phyloP scores from a whole-genome alignment of 345 rosid species.

The Toxicodendron radicans region DNA sequence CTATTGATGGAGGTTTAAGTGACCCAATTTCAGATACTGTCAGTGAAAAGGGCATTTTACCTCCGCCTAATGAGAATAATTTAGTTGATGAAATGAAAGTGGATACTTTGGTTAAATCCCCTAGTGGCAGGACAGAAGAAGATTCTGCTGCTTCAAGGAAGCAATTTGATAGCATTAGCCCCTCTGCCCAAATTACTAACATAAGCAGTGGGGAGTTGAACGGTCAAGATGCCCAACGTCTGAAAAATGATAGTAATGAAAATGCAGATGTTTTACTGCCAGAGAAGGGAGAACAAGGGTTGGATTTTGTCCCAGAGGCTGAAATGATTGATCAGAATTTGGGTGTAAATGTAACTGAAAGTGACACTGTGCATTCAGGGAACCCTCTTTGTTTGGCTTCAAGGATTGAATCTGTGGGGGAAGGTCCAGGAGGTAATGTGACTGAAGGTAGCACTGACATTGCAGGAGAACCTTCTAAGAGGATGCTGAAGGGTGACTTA shows the following conservation, averaged over 20 bases:
- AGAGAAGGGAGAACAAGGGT: constrained; percentile 17
- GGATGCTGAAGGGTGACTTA: constrained; percentile 26
- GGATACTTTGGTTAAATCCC: constrained; percentile 30
- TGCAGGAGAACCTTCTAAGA: constrained; percentile 31
- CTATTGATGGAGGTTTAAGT: constrained; percentile 37
- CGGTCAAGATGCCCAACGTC: constrained; percentile 29
- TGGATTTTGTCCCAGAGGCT: constrained; percentile 24
- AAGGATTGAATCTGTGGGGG: constrained; percentile 31
- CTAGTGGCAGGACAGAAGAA: constrained; percentile 35
- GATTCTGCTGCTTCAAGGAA: constrained; percentile 36
- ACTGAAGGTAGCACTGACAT: constrained; percentile 18
- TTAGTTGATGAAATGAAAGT: constrained; percentile 28
- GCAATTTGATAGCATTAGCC: constrained; percentile 32
- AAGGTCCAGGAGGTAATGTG: constrained; percentile 10
- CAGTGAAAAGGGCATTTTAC: constrained; percentile 27
- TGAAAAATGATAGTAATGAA: constrained; percentile 27
- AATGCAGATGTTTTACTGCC: constrained; percentile 26
- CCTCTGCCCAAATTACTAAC: constrained; percentile 25
- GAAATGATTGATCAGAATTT: constrained; percentile 24
- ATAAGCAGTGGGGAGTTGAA: constrained; percentile 28
- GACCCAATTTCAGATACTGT: constrained; percentile 30
- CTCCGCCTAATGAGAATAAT: constrained; percentile 26
- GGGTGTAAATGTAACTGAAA: constrained; percentile 27
- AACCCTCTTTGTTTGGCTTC: constrained; percentile 22
- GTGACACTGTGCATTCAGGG: constrained; percentile 20